Evolutionary conservation across 2,329 filamentous ascomycete genomes (phyloP).

Genomic region (Aspergillus caelatus): DNA sequence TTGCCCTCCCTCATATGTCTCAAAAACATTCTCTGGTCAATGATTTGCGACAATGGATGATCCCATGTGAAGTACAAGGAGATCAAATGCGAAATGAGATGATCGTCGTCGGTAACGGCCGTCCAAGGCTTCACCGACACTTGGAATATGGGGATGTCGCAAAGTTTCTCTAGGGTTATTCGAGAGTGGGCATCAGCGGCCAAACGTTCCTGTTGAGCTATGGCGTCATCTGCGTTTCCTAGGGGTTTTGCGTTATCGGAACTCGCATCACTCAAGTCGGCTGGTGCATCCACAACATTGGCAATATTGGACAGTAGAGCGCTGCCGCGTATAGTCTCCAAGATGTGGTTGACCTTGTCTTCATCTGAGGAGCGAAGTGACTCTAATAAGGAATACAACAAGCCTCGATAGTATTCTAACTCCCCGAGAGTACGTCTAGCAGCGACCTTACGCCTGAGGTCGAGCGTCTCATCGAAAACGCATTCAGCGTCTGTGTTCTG

Average conservation of each 20-base stretch:
- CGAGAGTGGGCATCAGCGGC: conserved; percentile 26
- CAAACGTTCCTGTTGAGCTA: conserved; percentile 8
- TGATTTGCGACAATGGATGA: conserved; percentile 81
- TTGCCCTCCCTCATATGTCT: conserved; percentile 49
- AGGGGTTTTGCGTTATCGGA: conserved; percentile 16
- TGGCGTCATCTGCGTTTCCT: conserved; percentile 11
- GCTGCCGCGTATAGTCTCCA: conserved; percentile 32
- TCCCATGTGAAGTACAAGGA: conserved; percentile 96
- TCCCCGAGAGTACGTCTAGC: conserved; percentile 40
- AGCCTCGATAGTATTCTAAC: conserved; percentile 35
- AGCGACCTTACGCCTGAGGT: conserved; percentile 41
- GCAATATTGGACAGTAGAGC: conserved; percentile 31
- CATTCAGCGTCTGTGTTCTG: conserved; percentile 32
- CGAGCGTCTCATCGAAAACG: conserved; percentile 39
- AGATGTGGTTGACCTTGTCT: conserved; percentile 26
- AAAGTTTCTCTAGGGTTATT: conserved; percentile 35
- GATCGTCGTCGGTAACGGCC: conserved; percentile 72
- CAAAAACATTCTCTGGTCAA: conserved; percentile 74
- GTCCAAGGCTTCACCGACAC: conserved; percentile 65
- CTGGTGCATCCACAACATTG: conserved; percentile 22
- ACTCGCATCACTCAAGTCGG: conserved; percentile 22
- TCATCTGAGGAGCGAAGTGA: conserved; percentile 31
- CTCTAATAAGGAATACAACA: conserved; percentile 35
- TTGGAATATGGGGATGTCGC: conserved; percentile 37
- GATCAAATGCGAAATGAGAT: conserved; percentile 77